phyloP scores from a whole-genome alignment of 2,329 filamentous ascomycete genomes.

The Phialocephala sp. region DNA sequence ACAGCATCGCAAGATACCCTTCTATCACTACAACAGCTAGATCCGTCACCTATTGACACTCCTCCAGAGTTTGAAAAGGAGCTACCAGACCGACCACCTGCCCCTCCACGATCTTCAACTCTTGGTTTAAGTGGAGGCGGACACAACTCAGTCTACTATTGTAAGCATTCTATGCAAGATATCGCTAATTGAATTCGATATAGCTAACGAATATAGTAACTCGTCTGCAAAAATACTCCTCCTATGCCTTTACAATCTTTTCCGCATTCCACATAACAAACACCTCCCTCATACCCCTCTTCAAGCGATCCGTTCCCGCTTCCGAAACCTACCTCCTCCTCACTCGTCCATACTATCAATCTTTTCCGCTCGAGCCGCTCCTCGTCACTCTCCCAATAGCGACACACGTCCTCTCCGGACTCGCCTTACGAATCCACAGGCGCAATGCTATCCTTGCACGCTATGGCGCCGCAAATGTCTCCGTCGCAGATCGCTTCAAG shows the following conservation, averaged over 20 bases:
- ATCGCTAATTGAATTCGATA: background rate
- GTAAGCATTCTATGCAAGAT: conserved; percentile 53
- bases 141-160: conserved; percentile 77
- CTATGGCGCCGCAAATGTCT: conserved; percentile 72
- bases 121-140: conserved; percentile 65
- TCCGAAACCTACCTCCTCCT: conserved; percentile 89
- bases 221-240: conserved; percentile 85
- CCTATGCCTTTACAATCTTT: conserved; percentile 82
- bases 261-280: conserved; percentile 79
- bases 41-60: conserved; percentile 78
- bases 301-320: conserved; percentile 72
- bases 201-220: conserved; percentile 56
- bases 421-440: conserved; percentile 77
- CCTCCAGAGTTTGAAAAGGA: conserved; percentile 54
- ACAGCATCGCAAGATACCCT: conserved; percentile 60
- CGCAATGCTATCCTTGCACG: conserved; percentile 72
- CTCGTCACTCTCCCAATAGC: conserved; percentile 77
- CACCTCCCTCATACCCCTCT: conserved; percentile 79
- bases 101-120: conserved; percentile 48
- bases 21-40: conserved; percentile 75
- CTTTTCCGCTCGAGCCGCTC: conserved; percentile 77
- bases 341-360: conserved; percentile 91
- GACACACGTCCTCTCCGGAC: conserved; percentile 77
- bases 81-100: conserved; percentile 44
- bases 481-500: conserved; percentile 50